phyloP scores from a whole-genome alignment of 208 protist genomes.

The Leishmania gerbilli region DNA sequence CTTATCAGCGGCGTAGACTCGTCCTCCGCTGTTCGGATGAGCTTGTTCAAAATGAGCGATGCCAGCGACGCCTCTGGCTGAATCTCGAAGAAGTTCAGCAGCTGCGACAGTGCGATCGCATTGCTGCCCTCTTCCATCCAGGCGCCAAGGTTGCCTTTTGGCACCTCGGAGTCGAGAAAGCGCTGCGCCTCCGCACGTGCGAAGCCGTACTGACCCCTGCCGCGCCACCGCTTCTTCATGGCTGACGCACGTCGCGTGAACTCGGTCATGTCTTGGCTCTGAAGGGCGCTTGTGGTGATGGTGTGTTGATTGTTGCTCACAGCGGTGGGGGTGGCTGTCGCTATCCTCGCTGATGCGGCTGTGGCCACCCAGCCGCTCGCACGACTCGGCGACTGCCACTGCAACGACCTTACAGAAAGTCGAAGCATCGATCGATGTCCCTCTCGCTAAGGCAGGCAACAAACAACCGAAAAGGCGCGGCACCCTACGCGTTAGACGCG shows the following conservation, averaged over 20 bases:
- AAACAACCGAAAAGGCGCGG: not conserved
- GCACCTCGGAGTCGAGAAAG: constrained; percentile 84
- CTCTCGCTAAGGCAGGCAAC: not conserved
- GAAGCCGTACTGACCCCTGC: constrained; percentile 63
- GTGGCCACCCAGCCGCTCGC: constrained; percentile 1
- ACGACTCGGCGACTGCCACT: constrained; percentile 6
- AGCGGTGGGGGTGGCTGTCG: not conserved
- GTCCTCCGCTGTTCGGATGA: constrained; percentile 67
- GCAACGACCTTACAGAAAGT: not conserved
- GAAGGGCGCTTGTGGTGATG: not conserved
- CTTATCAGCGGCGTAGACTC: constrained; percentile 2
- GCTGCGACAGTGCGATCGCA: constrained; percentile 70
- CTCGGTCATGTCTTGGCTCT: not conserved
- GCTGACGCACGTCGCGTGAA: constrained; percentile 30
- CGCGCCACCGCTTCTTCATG: constrained; percentile 69
- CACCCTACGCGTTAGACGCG: not conserved
- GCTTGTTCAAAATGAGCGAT: constrained; percentile 63
- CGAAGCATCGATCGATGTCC: not conserved
- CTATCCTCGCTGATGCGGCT: not conserved
- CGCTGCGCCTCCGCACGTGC: constrained; percentile 69
- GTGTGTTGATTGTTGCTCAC: not conserved
- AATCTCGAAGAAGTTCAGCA: constrained; percentile 80
- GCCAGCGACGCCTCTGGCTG: constrained; percentile 62
- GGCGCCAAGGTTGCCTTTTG: constrained; percentile 44
- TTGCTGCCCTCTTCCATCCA: constrained; percentile 82